phyloP scores from a whole-genome alignment of 2,329 filamentous ascomycete genomes.

The Penicillium sp. region DNA sequence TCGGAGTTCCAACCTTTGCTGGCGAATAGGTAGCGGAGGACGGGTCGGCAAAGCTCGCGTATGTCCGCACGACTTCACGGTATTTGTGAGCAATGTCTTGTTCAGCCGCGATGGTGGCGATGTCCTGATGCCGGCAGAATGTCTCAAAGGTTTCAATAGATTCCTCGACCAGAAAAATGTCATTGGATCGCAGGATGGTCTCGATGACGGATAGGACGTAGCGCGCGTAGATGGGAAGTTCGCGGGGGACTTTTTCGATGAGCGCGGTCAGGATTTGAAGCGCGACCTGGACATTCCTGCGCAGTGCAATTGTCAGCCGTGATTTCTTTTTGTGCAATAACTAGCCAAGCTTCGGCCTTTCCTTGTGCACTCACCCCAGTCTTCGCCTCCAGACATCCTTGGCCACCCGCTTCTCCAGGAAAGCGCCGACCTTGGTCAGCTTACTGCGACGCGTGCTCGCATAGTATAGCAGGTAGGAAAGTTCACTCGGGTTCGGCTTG shows the following conservation, averaged over 20 bases:
- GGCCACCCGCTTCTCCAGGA: slow-evolving; percentile 89
- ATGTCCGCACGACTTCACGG: slow-evolving; percentile 73
- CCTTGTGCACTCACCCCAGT: slow-evolving; percentile 66
- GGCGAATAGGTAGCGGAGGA: slow-evolving; percentile 48
- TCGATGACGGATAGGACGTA: slow-evolving; percentile 82
- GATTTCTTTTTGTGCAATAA: background rate
- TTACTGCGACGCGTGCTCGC: slow-evolving; percentile 91
- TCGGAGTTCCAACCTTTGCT: slow-evolving; percentile 62
- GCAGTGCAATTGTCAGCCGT: slow-evolving; percentile 9
- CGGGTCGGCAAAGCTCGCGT: slow-evolving; percentile 74
- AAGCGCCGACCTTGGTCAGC: slow-evolving; percentile 91
- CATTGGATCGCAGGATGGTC: slow-evolving; percentile 76
- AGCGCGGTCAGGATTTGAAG: slow-evolving; percentile 87
- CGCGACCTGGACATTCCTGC: slow-evolving; percentile 87
- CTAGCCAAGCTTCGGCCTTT: background rate
- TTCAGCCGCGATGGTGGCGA: slow-evolving; percentile 78
- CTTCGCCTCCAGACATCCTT: slow-evolving; percentile 85
- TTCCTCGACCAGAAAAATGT: slow-evolving; percentile 90
- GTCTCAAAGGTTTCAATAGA: slow-evolving; percentile 81
- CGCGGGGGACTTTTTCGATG: slow-evolving; percentile 88
- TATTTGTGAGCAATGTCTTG: slow-evolving; percentile 79
- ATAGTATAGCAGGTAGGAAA: slow-evolving; percentile 96
- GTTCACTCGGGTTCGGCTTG: slow-evolving; percentile 92
- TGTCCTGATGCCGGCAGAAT: slow-evolving; percentile 86
- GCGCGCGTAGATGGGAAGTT: slow-evolving; percentile 81